phyloP scores from a whole-genome alignment of 1,284 basidiomycete genomes.

The Austroboletus rostrupii region DNA sequence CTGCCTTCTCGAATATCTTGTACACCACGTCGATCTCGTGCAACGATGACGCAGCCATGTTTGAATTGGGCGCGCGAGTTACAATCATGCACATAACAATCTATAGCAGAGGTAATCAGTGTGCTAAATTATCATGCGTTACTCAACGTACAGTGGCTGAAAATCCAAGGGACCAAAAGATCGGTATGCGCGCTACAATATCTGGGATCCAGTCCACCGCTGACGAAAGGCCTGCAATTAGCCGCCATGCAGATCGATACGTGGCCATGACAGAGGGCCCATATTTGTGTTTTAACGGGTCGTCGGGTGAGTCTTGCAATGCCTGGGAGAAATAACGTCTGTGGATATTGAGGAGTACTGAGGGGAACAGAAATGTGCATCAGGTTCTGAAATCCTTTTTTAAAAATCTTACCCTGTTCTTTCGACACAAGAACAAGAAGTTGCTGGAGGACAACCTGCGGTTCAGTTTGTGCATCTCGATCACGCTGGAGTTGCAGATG shows the following conservation, averaged over 20 bases:
- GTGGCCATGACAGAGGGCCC: constrained; percentile 65
- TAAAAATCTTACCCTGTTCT: constrained; percentile 52
- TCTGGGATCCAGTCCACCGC: constrained; percentile 39
- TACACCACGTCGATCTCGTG: constrained; percentile 53
- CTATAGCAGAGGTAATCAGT: constrained; percentile 19
- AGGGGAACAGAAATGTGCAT: background rate
- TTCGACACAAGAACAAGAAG: constrained; percentile 49
- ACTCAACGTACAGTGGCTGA: constrained; percentile 54
- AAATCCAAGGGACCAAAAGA: constrained; percentile 59
- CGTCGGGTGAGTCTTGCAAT: constrained; percentile 52
- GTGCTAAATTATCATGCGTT: background rate
- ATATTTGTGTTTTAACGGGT: constrained; percentile 58
- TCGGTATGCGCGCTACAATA: constrained; percentile 42
- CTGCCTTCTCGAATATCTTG: constrained; percentile 50
- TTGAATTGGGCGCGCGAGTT: constrained; percentile 53
- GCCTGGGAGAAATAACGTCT: constrained; percentile 65
- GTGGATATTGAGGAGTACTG: constrained; percentile 66
- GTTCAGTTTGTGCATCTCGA: constrained; percentile 14
- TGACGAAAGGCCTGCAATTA: constrained; percentile 46
- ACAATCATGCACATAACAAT: constrained; percentile 67
- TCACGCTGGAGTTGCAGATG: constrained; percentile 41
- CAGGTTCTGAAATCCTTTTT: background rate
- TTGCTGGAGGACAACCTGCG: constrained; percentile 37
- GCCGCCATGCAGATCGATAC: constrained; percentile 67
- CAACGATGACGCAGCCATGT: constrained; percentile 50